phyloP scores from a whole-genome alignment of 192 early-diverging fungal genomes.

The Linnemannia schmuckeri region DNA sequence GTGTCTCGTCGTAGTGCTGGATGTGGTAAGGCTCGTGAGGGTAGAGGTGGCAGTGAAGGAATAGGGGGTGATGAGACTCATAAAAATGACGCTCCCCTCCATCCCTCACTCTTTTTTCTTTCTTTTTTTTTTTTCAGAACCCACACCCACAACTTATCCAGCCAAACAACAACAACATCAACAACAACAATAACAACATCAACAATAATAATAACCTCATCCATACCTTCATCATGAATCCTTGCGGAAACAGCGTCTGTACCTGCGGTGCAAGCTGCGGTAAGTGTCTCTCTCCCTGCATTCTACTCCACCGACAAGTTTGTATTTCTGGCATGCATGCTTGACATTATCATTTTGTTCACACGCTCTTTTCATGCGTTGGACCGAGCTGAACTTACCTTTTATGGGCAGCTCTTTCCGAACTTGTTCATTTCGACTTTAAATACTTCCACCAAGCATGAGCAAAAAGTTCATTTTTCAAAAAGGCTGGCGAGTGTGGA shows the following conservation, averaged over 20 bases:
- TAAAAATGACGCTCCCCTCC: background rate
- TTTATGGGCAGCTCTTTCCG: background rate
- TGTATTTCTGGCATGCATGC: background rate
- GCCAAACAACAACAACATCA: background rate
- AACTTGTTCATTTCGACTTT: background rate
- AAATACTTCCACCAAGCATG: background rate
- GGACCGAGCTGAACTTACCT: background rate
- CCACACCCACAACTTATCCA: background rate
- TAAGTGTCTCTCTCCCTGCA: background rate
- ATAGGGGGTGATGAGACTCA: background rate
- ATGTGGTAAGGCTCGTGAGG: too few relatives aligned
- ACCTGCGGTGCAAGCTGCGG: constrained; percentile 47
- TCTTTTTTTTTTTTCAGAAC: background rate
- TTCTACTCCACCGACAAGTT: background rate
- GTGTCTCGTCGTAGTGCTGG: too few relatives aligned
- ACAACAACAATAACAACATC: background rate
- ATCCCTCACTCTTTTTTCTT: background rate
- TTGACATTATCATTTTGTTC: background rate
- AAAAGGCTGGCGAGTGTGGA: too few relatives aligned
- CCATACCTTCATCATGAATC: constrained; percentile 13
- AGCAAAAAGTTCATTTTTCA: background rate
- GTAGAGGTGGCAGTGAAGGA: too few relatives aligned
- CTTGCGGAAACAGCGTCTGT: constrained; percentile 45
- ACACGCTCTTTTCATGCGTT: background rate
- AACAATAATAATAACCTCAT: background rate